Base-by-base conservation (phyloP, 768 basidiomycete genomes). In the Lactarius vividus region DNA sequence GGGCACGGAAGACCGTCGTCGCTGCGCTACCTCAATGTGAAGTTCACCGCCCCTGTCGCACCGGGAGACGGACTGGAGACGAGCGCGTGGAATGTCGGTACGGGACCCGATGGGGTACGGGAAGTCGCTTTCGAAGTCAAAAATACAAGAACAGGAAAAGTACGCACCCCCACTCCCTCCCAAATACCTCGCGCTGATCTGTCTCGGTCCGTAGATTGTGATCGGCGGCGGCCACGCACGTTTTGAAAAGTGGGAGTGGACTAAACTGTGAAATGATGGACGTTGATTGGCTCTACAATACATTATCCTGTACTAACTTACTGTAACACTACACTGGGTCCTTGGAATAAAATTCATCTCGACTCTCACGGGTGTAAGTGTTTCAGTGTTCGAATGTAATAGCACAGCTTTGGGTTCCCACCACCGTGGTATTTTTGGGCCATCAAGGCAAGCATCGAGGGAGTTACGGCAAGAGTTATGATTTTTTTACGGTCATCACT, bases 21-120 rank as follows among this genome's bases (percentile, higher is more conserved):
- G 2, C 78, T 96, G 67, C 86, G 81, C 67, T 80, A 85, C 70
- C 89, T 90, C 72, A 87, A 88, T 16, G 87, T 82, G 35, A 81
- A 89, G 29, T 96, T 96, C 79, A 92, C 91, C 0, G 81, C 89
- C 1, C 93, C 92, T 39, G 91, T 94, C 11, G 87, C 84, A 75
- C 92, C 92, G 11, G 92, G 92, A 0, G 91, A 94, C 74, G 83
- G 81, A 49, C 81, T 94, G 35, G 88, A 94, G 82, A 92, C 89
- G 10, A 79, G 81, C 56, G 83, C 86, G 40, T 94, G 92, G 92
- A 89, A 91, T 71, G 81, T 93, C 6, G 90, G 89, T 4, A 75
- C 81, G 3, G 77, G 73, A 3, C 75, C 76, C 6, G 70, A 75
- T 28, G 80, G 77, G n/a, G 75, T 75, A 42, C 73, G 73, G 9